phyloP scores from a whole-genome alignment of 2,329 filamentous ascomycete species.

The Lasiodiplodia sp. region DNA sequence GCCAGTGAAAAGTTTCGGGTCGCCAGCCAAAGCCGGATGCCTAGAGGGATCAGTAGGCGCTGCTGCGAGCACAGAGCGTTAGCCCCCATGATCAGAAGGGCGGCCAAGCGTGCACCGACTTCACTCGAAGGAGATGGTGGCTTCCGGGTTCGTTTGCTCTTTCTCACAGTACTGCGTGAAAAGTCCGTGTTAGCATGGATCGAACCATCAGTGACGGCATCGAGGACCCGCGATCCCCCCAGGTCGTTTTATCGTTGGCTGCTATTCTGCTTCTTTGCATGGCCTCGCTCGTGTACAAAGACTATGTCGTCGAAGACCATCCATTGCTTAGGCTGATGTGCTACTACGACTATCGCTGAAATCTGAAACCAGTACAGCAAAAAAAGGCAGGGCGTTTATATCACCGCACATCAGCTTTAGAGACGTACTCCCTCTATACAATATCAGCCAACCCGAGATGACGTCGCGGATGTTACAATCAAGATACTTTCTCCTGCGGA shows the following conservation, averaged over 20 bases:
- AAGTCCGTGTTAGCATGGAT: not conserved
- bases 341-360: not conserved
- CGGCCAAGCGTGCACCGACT: not conserved
- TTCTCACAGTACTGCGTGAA: no score
- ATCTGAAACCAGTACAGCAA: slow-evolving; percentile 22
- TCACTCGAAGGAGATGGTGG: not conserved
- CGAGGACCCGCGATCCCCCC: not conserved
- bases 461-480: not conserved
- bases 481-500: not conserved
- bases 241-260: not conserved
- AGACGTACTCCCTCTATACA: slow-evolving; percentile 8
- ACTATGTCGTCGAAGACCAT: no score
- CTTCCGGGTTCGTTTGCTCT: not conserved
- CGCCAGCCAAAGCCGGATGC: slow-evolving; percentile 1
- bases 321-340: not conserved
- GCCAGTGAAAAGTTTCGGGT: not conserved
- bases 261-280: not conserved
- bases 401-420: slow-evolving; percentile 2
- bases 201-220: not conserved
- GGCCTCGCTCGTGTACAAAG: no score
- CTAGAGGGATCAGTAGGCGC: not conserved
- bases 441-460: slow-evolving; percentile 1
- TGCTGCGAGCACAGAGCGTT: no score
- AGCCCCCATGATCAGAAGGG: not conserved
- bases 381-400: slow-evolving; percentile 8